A percentile compares a stretch with the other conserved stretches of the same genome.
These are phyloP conservation scores for Citrullus amarus DNA, from an alignment of 306 rosid species.

Conservation along the genomic window DNA sequence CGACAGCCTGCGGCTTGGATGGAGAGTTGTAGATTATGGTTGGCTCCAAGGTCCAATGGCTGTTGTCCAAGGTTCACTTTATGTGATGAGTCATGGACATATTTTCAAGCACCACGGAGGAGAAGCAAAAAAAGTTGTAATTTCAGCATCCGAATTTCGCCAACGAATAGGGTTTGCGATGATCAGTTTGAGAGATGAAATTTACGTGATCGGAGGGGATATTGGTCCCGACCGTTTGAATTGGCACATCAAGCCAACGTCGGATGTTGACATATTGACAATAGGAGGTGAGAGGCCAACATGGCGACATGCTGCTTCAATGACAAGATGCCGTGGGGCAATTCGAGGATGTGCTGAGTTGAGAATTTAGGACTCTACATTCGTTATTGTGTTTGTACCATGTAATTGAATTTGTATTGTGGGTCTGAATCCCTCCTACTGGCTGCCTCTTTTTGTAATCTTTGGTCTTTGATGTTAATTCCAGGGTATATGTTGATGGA, in stretches of 20 bases:
- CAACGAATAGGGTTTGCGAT: slow-evolving; percentile 81
- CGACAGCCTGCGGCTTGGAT: slow-evolving; percentile 44
- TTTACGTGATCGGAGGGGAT: slow-evolving; percentile 81
- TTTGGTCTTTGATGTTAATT: slow-evolving; percentile 1
- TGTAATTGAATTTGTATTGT: not conserved
- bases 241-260: slow-evolving; percentile 67
- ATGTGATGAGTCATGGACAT: slow-evolving; percentile 72
- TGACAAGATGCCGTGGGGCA: slow-evolving; percentile 85
- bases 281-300: slow-evolving; percentile 70
- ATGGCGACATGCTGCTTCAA: slow-evolving; percentile 74
- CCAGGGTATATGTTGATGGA: not conserved
- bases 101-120: slow-evolving; percentile 54
- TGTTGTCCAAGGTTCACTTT: slow-evolving; percentile 54
- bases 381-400: not conserved
- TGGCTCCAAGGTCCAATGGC: slow-evolving; percentile 97
- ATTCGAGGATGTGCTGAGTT: slow-evolving; percentile 80
- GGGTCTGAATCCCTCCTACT: not conserved
- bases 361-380: slow-evolving; percentile 45
- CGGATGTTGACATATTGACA: slow-evolving; percentile 76
- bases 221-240: slow-evolving; percentile 72
- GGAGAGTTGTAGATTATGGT: slow-evolving; percentile 66
- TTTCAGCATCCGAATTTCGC: slow-evolving; percentile 68
- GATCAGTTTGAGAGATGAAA: slow-evolving; percentile 56
- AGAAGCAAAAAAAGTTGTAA: slow-evolving; percentile 32
- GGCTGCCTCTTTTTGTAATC: slow-evolving; percentile 7